Conservation (phyloP, 129 eudicot genomes). For the Pulicaria dysenterica region DNA sequence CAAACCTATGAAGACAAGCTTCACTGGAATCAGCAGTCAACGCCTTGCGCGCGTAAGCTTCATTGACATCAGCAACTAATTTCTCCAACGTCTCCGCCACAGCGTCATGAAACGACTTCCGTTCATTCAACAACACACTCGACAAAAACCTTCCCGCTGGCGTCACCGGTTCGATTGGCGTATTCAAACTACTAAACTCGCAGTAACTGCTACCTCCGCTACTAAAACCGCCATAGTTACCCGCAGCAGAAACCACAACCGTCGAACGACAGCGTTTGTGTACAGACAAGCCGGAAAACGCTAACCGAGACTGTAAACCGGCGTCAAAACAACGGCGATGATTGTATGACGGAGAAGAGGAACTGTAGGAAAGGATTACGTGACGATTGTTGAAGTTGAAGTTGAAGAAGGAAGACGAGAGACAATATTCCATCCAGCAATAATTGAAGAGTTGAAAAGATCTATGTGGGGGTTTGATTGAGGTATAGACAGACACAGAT, state of each 20-base stretch:
- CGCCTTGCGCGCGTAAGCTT: slow-evolving; percentile 47
- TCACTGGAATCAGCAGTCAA: slow-evolving; percentile 59
- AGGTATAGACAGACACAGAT: slow-evolving; percentile 16
- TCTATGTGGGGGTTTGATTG: slow-evolving; percentile 13
- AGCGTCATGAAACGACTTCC: slow-evolving; percentile 55
- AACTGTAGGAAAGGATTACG: slow-evolving; percentile 9
- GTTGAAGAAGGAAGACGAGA: slow-evolving; percentile 41
- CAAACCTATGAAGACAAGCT: slow-evolving; percentile 74
- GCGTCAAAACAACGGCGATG: slow-evolving; percentile 12
- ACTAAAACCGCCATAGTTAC: slow-evolving; percentile 17
- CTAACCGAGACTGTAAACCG: background rate
- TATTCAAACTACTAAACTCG: slow-evolving; percentile 55
- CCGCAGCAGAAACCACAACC: slow-evolving; percentile 19
- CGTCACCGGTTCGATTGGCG: slow-evolving; percentile 69
- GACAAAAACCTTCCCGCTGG: slow-evolving; percentile 62
- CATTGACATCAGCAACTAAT: slow-evolving; percentile 48
- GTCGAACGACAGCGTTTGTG: slow-evolving; percentile 28
- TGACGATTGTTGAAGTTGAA: slow-evolving; percentile 28
- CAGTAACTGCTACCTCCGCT: slow-evolving; percentile 28
- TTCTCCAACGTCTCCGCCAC: slow-evolving; percentile 65
- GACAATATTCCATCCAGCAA: slow-evolving; percentile 61
- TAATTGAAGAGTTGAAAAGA: slow-evolving; percentile 28
- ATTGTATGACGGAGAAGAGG: slow-evolving; percentile 9
- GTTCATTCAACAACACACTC: slow-evolving; percentile 60
- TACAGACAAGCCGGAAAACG: slow-evolving; percentile 22